Conservation (phyloP, 106 monocot genomes). For the Dendrobium chrysotoxum region DNA sequence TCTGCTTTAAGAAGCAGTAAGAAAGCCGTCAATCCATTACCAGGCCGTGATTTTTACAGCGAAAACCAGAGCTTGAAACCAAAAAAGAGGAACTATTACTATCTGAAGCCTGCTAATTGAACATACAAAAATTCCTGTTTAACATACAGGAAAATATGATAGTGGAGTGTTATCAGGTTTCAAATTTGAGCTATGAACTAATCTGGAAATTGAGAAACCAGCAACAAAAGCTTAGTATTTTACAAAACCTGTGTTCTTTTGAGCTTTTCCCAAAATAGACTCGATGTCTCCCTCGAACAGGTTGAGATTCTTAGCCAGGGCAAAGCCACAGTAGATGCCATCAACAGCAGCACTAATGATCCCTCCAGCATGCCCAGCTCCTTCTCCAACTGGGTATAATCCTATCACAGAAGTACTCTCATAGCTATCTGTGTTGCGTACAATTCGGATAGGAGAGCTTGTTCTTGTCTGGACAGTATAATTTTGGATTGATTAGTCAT, state of each 20-base stretch:
- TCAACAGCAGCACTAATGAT: conserved; percentile 94
- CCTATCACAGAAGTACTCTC: conserved; percentile 76
- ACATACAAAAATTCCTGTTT: too few species aligned
- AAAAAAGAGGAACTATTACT: too few species aligned
- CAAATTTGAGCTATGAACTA: too few species aligned
- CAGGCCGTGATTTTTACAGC: too few species aligned
- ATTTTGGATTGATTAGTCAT: too few species aligned
- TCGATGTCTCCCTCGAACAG: conserved; percentile 54
- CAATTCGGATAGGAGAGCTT: conserved; percentile 77
- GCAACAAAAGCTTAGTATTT: conserved; percentile 39
- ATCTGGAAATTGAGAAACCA: too few species aligned
- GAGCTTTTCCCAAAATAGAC: conserved; percentile 61
- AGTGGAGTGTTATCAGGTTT: too few species aligned
- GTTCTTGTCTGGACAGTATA: conserved; percentile 73
- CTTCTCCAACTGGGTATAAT: conserved; percentile 89
- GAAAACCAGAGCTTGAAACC: too few species aligned
- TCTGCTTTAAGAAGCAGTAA: too few species aligned
- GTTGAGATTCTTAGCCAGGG: conserved; percentile 62
- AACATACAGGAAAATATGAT: too few species aligned
- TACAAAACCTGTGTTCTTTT: conserved; percentile 56
- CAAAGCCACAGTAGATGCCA: conserved; percentile 91
- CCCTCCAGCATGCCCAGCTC: conserved; percentile 93
- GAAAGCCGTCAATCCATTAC: too few species aligned
- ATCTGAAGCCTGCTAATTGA: too few species aligned
- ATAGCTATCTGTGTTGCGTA: conserved; percentile 49